Percentiles rank a stretch among this genome's conserved stretches.
phyloP scores from a whole-genome alignment of 2,329 filamentous ascomycete genomes.

The Penicillium nordicum region DNA sequence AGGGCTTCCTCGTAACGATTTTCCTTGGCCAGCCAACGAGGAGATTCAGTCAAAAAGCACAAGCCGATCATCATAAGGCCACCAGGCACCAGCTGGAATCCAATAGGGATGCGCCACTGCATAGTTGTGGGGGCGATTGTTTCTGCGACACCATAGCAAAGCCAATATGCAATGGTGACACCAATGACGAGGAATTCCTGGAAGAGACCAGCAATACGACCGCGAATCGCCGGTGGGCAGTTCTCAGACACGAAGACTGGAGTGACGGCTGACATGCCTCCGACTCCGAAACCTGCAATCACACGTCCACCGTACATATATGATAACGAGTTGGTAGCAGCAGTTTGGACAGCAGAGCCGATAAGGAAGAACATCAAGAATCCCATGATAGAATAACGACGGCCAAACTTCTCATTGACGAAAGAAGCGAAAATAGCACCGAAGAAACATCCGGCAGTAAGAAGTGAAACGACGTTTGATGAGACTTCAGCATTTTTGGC shows the following conservation, averaged over 20 bases:
- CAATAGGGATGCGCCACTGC: slow-evolving; percentile 71
- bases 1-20: slow-evolving; percentile 65
- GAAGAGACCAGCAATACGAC: slow-evolving; percentile 57
- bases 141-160: slow-evolving; percentile 50
- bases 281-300: not conserved
- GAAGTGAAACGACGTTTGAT: not conserved
- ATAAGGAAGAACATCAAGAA: not conserved
- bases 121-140: slow-evolving; percentile 39
- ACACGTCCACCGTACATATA: not conserved
- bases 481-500: not conserved
- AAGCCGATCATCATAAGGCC: slow-evolving; percentile 51
- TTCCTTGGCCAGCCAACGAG: slow-evolving; percentile 79
- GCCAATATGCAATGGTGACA: slow-evolving; percentile 45
- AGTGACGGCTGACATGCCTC: not conserved
- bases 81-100: slow-evolving; percentile 67
- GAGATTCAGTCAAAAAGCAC: slow-evolving; percentile 75
- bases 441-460: not conserved
- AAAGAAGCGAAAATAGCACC: not conserved
- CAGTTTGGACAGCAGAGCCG: not conserved
- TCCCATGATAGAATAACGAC: not conserved
- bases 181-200: slow-evolving; percentile 52
- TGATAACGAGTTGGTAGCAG: not conserved
- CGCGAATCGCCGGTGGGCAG: slow-evolving; percentile 52
- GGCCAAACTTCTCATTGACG: not conserved
- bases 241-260: not conserved